Evolutionary conservation across 768 basidiomycete genomes (phyloP), one percentile per base, ranked within the genome.

Genomic region (Dentipellis sp.): DNA sequence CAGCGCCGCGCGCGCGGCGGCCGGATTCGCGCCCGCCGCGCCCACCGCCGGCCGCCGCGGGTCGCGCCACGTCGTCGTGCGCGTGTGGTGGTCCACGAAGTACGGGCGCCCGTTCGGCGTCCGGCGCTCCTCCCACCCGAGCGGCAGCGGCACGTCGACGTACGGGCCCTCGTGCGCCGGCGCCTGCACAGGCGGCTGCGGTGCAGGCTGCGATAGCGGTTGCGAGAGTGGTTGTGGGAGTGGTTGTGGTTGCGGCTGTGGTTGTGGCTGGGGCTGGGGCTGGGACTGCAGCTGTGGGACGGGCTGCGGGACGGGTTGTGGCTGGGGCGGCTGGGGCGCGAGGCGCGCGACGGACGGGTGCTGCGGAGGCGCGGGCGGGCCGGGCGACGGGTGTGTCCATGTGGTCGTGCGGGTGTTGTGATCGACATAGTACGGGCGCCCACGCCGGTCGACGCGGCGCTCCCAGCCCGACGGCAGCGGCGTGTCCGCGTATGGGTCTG

Each of bases 31-130:
- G 29, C 29, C 29, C 14, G 74, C 62, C 64, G 80, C 63, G 57
- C 79, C 72, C 62, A 79, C 64, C 58, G 81, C 65, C 61, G 78
- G 63, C 63, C 84, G 79, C 49, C 92, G 81, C 3, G 93, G 92
- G 68, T 95, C 92, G 19, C 82, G 84, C 92, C 92, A 95, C 29
- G 91, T 94, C 10, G 92, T 94, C 37, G 91, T 91, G 37, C 91
- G 78, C 0, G 86, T 78, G 64, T 79, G 88, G 69, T 93, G 89
- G 66, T 94, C 82, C 17, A 83, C 81, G 56, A 83, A 84, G 67
- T 84, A 84, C 10, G 81, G 78, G 49, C 92, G 75, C 0, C 92
- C 92, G 69, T 94, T 90, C n/a, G 89, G 80, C 1, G 91, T 92
- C 56, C 85, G 82, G 48, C 92, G 82, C 65, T 94, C 92, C 70